Conservation (phyloP, 1,284 basidiomycete genomes). For the Mycosarcoma mackinlayi region DNA sequence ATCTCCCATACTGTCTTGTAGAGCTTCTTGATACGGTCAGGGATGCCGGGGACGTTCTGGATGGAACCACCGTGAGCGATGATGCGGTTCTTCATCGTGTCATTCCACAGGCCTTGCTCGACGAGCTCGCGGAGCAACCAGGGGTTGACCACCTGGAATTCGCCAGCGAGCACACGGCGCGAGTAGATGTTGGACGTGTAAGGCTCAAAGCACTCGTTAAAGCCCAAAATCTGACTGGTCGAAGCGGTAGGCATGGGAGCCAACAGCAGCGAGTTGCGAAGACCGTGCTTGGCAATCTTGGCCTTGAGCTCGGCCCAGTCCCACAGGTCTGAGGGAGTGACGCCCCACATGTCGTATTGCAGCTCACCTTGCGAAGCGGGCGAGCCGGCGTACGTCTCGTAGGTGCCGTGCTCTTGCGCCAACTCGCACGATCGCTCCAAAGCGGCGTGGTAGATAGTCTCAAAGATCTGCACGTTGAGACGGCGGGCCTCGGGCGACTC, state of each 20-base stretch:
- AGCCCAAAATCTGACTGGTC: constrained; percentile 96
- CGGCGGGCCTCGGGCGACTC: constrained; percentile 87
- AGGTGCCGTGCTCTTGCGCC: constrained; percentile 83
- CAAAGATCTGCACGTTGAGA: constrained; percentile 96
- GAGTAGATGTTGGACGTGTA: constrained; percentile 99
- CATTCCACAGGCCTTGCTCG: constrained; percentile 93
- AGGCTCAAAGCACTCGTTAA: constrained; percentile 98
- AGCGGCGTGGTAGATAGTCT: constrained; percentile 98
- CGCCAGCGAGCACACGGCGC: constrained; percentile 97
- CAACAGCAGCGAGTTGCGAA: constrained; percentile 92
- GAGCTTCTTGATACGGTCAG: constrained; percentile 76
- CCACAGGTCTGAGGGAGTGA: constrained; percentile 92
- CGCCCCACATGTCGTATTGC: constrained; percentile 95
- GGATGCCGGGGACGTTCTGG: constrained; percentile 72
- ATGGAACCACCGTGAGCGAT: constrained; percentile 95
- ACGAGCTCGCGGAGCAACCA: constrained; percentile 98
- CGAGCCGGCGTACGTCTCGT: constrained; percentile 91
- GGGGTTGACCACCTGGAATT: constrained; percentile 99
- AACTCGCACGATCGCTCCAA: constrained; percentile 92
- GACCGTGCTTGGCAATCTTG: constrained; percentile 85
- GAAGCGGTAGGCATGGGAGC: constrained; percentile 99
- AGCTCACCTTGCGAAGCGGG: constrained; percentile 89
- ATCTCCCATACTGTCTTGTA: constrained; percentile 99
- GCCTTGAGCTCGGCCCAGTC: constrained; percentile 91
- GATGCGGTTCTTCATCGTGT: constrained; percentile 99